Evolutionary conservation across 2,329 filamentous ascomycete genomes (phyloP), one percentile per base, ranked within the genome.

Genomic region (Aspergillus sp.): DNA sequence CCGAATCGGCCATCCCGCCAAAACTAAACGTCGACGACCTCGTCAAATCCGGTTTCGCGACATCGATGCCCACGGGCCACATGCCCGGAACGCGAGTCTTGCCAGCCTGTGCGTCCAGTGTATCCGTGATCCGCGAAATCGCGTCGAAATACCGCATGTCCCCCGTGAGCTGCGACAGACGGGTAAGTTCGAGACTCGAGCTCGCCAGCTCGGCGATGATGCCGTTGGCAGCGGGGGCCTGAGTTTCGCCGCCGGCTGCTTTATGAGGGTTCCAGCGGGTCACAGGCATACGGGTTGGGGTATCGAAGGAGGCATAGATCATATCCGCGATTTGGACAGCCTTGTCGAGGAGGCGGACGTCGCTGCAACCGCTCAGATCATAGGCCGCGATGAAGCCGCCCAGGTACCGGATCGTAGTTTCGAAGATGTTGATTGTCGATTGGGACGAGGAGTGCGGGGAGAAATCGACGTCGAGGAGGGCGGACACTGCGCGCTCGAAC

Each of bases 361-460:
- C 88, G 56, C 79, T 77, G 2, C 82, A 84, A 21, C 84, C 87
- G 56, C 88, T 91, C 49, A 96, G 81, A 75, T 96, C 92, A 70
- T 92, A 96, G 11, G 91, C 92, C 17, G 85, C 86, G 48, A 96
- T 69, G 35, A 96, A 79, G 1, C 92, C 92, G 31, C 92, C 92
- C 3, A 96, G 81, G 67, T 96, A 96, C 53, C 92, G 85, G 68
- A 96, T 96, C 15, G 87, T 90, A 1, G 91, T 95, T 75, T 96
- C 92, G 65, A 96, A 96, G n/a, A 95, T 83, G 37, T 56, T 56
- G 24, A 56, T 51, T 6, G 47, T 90, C 90, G 48, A 96, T 92
- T 52, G 88, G 82, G 41, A 74, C 69, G 55, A 56, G 6, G 27
- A 41, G 11, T 79, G 74, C 12, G 85, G 87, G 14, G 83, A 87